Percentiles rank a stretch among this genome's conserved stretches.
phyloP scores from a whole-genome alignment of 140 eudicot species.

The Erigeron philadelphicus region DNA sequence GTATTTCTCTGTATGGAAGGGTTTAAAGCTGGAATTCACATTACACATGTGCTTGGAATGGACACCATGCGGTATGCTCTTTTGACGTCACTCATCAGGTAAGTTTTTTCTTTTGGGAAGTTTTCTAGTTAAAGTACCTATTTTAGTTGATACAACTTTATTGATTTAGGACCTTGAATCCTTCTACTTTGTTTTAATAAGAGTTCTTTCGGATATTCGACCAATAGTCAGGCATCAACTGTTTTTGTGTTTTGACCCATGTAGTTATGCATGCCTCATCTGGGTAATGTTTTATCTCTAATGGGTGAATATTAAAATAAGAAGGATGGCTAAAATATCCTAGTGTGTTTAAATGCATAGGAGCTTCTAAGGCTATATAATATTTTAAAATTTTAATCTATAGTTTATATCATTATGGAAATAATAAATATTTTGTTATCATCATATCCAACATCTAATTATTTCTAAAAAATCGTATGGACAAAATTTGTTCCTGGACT shows the following conservation, averaged over 20 bases:
- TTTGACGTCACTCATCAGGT: slow-evolving; percentile 84
- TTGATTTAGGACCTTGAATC: slow-evolving; percentile 4
- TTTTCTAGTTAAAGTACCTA: neutral
- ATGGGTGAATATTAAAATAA: neutral
- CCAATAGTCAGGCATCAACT: neutral
- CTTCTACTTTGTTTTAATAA: slow-evolving; percentile 5
- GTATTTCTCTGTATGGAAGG: slow-evolving; percentile 88
- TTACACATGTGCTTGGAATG: slow-evolving; percentile 91
- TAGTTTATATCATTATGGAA: neutral
- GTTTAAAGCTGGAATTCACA: slow-evolving; percentile 89
- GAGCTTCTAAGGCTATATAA: neutral
- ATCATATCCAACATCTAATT: neutral
- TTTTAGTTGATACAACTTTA: neutral
- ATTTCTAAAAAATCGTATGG: neutral
- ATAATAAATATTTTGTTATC: neutral
- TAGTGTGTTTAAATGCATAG: neutral
- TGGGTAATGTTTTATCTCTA: neutral
- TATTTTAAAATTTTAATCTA: too few species aligned
- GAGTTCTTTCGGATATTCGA: slow-evolving; percentile 5
- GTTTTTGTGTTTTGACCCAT: too few species aligned
- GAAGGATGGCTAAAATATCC: neutral
- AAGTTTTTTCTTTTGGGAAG: slow-evolving; percentile 17
- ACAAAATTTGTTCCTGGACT: neutral
- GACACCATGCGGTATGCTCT: slow-evolving; percentile 99
- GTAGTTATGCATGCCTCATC: neutral